phyloP scores from a whole-genome alignment of 306 rosid species.

The Prunus davidiana region DNA sequence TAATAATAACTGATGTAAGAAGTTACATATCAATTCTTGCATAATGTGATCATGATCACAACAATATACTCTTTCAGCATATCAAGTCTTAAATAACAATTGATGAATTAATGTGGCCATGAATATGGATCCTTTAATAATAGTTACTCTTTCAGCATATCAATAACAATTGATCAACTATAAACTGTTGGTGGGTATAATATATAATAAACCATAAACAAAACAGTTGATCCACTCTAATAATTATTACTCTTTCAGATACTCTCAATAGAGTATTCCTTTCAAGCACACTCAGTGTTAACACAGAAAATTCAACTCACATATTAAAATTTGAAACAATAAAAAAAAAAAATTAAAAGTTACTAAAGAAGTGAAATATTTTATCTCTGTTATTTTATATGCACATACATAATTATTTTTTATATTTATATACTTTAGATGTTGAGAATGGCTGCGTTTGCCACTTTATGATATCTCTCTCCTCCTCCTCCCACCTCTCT shows the following conservation, averaged over 20 bases:
- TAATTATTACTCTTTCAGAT: background rate
- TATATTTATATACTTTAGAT: slow-evolving; percentile 8
- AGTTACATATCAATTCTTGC: no score
- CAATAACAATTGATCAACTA: no score
- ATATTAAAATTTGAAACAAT: background rate
- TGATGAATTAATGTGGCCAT: background rate
- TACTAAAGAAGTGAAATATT: background rate
- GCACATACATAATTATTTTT: background rate
- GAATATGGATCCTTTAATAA: background rate
- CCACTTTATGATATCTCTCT: slow-evolving; percentile 16
- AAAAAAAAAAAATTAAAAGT: background rate
- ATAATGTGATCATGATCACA: no score
- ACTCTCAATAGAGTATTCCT: background rate
- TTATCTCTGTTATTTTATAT: background rate
- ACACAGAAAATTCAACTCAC: background rate
- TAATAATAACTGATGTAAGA: no score
- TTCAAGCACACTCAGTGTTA: background rate
- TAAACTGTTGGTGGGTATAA: no score
- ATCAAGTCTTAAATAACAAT: background rate
- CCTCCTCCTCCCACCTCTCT: slow-evolving; percentile 4
- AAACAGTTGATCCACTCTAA: background rate
- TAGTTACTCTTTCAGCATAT: background rate
- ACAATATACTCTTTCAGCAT: no score
- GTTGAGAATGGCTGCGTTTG: slow-evolving; percentile 29
- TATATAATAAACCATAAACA: no score